Percentiles rank a stretch among this genome's conserved stretches.
Evolutionary conservation across 805 yeast genomes (phyloP).

Genomic region (Kodamaea kaohsiungensis): DNA sequence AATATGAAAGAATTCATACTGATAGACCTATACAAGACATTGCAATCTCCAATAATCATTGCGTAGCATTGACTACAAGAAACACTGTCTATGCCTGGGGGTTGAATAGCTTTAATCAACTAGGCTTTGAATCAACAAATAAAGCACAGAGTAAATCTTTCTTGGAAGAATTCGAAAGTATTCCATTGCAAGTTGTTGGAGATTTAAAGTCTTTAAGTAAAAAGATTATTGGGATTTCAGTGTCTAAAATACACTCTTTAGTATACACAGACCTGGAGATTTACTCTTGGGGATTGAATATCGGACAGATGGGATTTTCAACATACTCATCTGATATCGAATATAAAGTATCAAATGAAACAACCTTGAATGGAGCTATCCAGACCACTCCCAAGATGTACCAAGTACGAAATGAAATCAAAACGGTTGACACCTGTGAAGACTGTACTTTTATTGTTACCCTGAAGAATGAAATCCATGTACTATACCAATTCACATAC

Average conservation of each 20-base stretch:
- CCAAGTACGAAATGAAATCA: slow-evolving; percentile 49
- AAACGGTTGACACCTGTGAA: slow-evolving; percentile 64
- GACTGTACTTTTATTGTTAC: slow-evolving; percentile 67
- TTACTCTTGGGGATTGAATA: slow-evolving; percentile 74
- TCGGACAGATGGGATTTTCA: slow-evolving; percentile 76
- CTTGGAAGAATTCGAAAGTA: slow-evolving; percentile 30
- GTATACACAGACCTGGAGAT: slow-evolving; percentile 53
- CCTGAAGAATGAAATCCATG: slow-evolving; percentile 58
- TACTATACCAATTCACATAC: slow-evolving; percentile 59
- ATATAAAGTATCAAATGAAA: slow-evolving; percentile 25
- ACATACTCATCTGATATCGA: slow-evolving; percentile 20
- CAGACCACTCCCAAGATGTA: slow-evolving; percentile 41
- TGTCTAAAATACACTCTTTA: slow-evolving; percentile 70
- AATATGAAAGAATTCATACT: slow-evolving; percentile 46
- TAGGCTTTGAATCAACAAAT: slow-evolving; percentile 46
- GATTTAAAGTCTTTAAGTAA: slow-evolving; percentile 38
- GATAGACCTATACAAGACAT: slow-evolving; percentile 32
- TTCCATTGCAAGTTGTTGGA: slow-evolving; percentile 31
- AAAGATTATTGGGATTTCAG: slow-evolving; percentile 48
- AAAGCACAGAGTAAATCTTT: slow-evolving; percentile 20
- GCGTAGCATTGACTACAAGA: slow-evolving; percentile 53
- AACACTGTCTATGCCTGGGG: slow-evolving; percentile 82
- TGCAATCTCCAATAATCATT: slow-evolving; percentile 66
- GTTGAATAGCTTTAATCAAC: slow-evolving; percentile 61
- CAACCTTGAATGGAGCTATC: slow-evolving; percentile 36